Conservation (phyloP, 306 rosid species). For the Cercis canadensis region DNA sequence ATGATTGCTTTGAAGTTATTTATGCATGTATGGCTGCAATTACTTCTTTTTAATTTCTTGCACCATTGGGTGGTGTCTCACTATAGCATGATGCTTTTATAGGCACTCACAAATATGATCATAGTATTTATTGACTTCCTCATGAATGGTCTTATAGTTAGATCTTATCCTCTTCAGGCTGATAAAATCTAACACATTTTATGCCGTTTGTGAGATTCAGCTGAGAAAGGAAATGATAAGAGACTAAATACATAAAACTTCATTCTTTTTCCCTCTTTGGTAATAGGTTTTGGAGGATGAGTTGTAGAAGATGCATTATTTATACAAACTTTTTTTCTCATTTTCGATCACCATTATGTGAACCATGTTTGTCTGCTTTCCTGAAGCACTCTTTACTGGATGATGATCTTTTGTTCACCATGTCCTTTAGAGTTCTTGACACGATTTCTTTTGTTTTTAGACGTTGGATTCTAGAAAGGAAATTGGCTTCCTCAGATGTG, state of each 20-base stretch:
- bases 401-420: constrained; percentile 32
- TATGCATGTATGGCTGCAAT: not conserved
- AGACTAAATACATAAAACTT: not conserved
- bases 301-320: not conserved
- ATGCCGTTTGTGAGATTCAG: constrained; percentile 33
- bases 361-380: constrained; percentile 3
- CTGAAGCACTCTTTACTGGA: constrained; percentile 26
- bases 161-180: constrained; percentile 27
- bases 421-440: constrained; percentile 41
- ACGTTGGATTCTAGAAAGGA: constrained; percentile 93
- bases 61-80: too few species aligned
- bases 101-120: constrained; percentile 12
- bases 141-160: constrained; percentile 1
- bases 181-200: constrained; percentile 4
- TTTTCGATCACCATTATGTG: not conserved
- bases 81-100: constrained; percentile 30
- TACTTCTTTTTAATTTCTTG: not conserved
- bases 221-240: not conserved
- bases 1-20: constrained; percentile 26
- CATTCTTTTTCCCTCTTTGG: not conserved
- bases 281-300: constrained; percentile 17
- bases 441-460: constrained; percentile 50
- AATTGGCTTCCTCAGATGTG: constrained; percentile 88
- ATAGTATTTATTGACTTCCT: constrained; percentile 31
- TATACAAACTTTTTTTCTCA: not conserved